Evolutionary conservation across 179 eudicot species (phyloP), one percentile per base, ranked within the genome.

Genomic region (Beta lomatogona): DNA sequence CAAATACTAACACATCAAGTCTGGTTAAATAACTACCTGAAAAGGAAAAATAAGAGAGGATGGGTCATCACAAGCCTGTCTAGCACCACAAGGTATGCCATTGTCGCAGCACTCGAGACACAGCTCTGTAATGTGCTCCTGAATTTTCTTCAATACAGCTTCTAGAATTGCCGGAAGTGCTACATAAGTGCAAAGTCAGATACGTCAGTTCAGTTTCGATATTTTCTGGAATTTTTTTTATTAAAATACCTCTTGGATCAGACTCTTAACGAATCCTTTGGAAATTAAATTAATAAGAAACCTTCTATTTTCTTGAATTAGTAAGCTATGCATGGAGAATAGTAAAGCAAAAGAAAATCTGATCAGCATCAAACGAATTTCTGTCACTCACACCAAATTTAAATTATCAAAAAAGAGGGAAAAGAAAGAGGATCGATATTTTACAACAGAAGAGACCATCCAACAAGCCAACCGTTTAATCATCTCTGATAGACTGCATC

Each of bases 51-150:
- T 94, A 76, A 95, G 94, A 85, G 97, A 91, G 83, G 94, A 89
- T 25, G 90, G 93, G 76, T 95, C 92, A 80, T 90, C 80, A 85
- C 99, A 95, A 72, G 91, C 91, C 81, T 89, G 98, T 69, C 96
- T 92, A 87, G 99, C 98, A 86, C 91, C 90, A 87, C 99, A 95
- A 36, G 98, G 95, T 75, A 94, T 67, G 36, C 99, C 99, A 78
- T 81, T 89, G 88, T 95, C 99, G 85, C 94, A 95, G 90, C 99
- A 95, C 66, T 94, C 84, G 4, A 95, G 98, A 82, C 99, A 95
- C 71, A 92, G 90, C 78, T 95, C 99, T 36, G 93, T 91, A 64
- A 95, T 95, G 85, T 95, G 99, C 88, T 92, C 91, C 83, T 86
- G 85, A 65, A 95, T 94, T 91, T 91, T 95, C 85, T 88, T 90